phyloP scores from a whole-genome alignment of 805 yeast genomes.

The Spathaspora gorwiae region DNA sequence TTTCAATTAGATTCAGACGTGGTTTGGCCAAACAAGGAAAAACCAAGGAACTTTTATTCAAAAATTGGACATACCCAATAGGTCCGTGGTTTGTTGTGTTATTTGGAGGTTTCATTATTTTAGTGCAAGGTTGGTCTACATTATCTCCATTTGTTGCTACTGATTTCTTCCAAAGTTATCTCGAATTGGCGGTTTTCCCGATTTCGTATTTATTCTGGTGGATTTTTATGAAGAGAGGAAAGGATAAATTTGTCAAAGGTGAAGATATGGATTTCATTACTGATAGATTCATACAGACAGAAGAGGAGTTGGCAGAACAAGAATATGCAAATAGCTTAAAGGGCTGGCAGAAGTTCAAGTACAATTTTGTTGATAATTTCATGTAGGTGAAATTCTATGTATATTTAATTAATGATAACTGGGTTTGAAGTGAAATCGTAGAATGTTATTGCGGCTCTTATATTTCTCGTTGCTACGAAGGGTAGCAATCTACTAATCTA shows the following conservation, averaged over 20 bases:
- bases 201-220: slow-evolving; percentile 43
- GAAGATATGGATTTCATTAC: slow-evolving; percentile 53
- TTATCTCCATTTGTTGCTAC: slow-evolving; percentile 42
- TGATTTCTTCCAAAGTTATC: slow-evolving; percentile 41
- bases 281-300: slow-evolving; percentile 46
- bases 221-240: slow-evolving; percentile 35
- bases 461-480: no score
- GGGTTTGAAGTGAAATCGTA: not conserved
- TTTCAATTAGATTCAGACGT: slow-evolving; percentile 46
- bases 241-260: slow-evolving; percentile 37
- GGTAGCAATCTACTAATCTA: no score
- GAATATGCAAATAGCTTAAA: slow-evolving; percentile 34
- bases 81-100: slow-evolving; percentile 45
- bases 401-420: not conserved
- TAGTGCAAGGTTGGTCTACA: slow-evolving; percentile 53
- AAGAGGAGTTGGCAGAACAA: slow-evolving; percentile 42
- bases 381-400: slow-evolving; percentile 10
- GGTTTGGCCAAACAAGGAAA: slow-evolving; percentile 43
- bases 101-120: slow-evolving; percentile 38
- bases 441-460: not conserved
- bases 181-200: slow-evolving; percentile 48
- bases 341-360: slow-evolving; percentile 41
- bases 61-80: slow-evolving; percentile 49
- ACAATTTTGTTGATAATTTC: slow-evolving; percentile 24
- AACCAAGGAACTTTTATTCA: slow-evolving; percentile 36